phyloP scores from a whole-genome alignment of 805 yeast species.

The Schwanniomyces sp. region DNA sequence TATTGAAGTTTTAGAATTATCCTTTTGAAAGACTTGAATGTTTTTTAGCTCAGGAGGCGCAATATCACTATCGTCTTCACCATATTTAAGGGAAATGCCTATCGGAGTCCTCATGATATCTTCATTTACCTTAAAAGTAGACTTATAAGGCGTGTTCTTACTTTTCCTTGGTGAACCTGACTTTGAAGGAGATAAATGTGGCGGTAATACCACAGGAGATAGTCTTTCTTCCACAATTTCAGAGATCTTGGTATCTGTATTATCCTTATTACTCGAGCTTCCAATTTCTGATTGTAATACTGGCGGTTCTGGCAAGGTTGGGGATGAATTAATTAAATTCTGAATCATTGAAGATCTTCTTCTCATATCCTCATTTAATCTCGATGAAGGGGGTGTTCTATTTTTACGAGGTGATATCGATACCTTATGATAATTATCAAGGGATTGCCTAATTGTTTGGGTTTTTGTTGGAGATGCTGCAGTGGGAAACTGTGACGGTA shows the following conservation, averaged over 20 bases:
- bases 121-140: slow-evolving; percentile 28
- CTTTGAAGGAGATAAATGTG: slow-evolving; percentile 17
- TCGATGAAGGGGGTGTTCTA: slow-evolving; percentile 15
- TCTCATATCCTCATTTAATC: slow-evolving; percentile 11
- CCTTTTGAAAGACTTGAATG: neutral
- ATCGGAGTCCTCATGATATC: slow-evolving; percentile 26
- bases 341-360: slow-evolving; percentile 34
- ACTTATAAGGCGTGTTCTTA: slow-evolving; percentile 36
- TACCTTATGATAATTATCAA: slow-evolving; percentile 28
- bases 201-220: slow-evolving; percentile 20
- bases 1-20: neutral
- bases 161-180: slow-evolving; percentile 1
- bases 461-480: slow-evolving; percentile 15
- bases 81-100: slow-evolving; percentile 17
- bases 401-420: slow-evolving; percentile 32
- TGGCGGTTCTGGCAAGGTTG: slow-evolving; percentile 46
- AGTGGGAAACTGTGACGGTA: neutral
- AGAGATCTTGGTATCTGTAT: slow-evolving; percentile 1
- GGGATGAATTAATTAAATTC: slow-evolving; percentile 39
- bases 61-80: slow-evolving; percentile 29
- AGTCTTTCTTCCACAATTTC: slow-evolving; percentile 11
- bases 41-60: slow-evolving; percentile 24
- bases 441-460: slow-evolving; percentile 30
- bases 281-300: slow-evolving; percentile 37
- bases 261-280: neutral